These are phyloP conservation scores for Daldinia caldariorum DNA, from an alignment of 495 filamentous ascomycete genomes.

Conservation along the genomic window DNA sequence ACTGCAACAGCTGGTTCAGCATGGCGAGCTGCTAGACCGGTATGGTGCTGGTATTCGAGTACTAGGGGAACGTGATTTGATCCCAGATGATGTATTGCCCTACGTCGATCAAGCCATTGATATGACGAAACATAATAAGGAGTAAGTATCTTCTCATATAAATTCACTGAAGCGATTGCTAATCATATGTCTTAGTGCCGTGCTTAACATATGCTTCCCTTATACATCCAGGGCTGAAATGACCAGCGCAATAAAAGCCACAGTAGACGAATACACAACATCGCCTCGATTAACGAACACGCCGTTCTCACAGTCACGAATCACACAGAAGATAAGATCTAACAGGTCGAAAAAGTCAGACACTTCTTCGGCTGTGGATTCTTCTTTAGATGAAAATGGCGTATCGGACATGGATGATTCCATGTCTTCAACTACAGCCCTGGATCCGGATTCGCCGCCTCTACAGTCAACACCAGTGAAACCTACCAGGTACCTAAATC, in stretches of 20 bases:
- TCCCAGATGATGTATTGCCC: constrained; percentile 86
- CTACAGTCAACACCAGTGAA: constrained; percentile 46
- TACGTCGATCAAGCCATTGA: constrained; percentile 84
- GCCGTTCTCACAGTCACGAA: constrained; percentile 85
- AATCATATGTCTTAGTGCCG: constrained; percentile 60
- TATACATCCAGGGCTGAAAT: constrained; percentile 98
- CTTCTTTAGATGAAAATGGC: constrained; percentile 50
- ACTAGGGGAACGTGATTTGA: constrained; percentile 79
- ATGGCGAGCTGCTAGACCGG: constrained; percentile 90
- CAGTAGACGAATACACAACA: constrained; percentile 82
- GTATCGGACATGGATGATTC: constrained; percentile 64
- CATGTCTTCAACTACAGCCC: constrained; percentile 61
- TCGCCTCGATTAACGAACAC: constrained; percentile 69
- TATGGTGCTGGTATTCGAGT: constrained; percentile 90
- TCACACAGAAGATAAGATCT: constrained; percentile 81
- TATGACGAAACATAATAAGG: constrained; percentile 83
- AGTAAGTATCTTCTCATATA: constrained; percentile 55
- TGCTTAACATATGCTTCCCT: constrained; percentile 96
- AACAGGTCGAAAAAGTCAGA: constrained; percentile 60
- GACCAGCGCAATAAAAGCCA: constrained; percentile 85
- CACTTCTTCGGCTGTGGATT: constrained; percentile 56
- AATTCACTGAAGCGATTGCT: constrained; percentile 9
- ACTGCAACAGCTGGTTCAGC: constrained; percentile 86
- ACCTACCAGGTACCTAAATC: constrained; percentile 59
- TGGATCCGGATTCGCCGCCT: constrained; percentile 59